Base-by-base conservation (phyloP, 495 filamentous ascomycete species). In the Copromyces sp. region DNA sequence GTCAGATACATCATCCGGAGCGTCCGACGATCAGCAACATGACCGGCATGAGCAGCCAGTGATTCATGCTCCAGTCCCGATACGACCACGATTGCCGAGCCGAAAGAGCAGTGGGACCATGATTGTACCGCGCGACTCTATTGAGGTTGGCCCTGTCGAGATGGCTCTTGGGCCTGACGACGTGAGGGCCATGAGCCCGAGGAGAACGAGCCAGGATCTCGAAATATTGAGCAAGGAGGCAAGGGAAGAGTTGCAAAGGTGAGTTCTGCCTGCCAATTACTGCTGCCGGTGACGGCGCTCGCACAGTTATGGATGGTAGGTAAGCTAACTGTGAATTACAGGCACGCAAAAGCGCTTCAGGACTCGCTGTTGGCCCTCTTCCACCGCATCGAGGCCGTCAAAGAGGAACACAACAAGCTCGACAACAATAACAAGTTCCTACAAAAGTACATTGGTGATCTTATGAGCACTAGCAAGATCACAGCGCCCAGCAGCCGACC, bases 361-460 rank as follows among this genome's bases (percentile, higher is more conserved):
- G 90, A 92, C 68, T 94, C 93, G 69, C 88, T 99, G 39, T 84
- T 95, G 61, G 93, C 90, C 69, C 88, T 98, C 20, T 92, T 97
- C 72, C 92, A 97, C 80, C 90, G 93, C 42, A 95, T 98, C 78
- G 95, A 98, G 76, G 91, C 90, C n/a, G 94, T 98, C 69, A 92
- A 93, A 81, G 90, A 91, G 72, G 94, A 98, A 79, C 93, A 98
- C 78, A 91, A 97, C 81, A 97, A 97, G 81, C 87, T 99, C 39
- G 94, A 98, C 80, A 92, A 86, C 76, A 91, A 97, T 77, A 99
- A 99, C 85, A 93, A 91, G 77, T 97, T 97, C 76, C 82, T 99
- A 14, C 96, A 98, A 79, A 92, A 95, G 78, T 94, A 94, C 80
- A 94, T 94, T 72, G 91, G 91, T 37, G 91, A 93, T 77, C 83